phyloP scores from a whole-genome alignment of 805 yeast genomes.

The Kazachstania taianensis region DNA sequence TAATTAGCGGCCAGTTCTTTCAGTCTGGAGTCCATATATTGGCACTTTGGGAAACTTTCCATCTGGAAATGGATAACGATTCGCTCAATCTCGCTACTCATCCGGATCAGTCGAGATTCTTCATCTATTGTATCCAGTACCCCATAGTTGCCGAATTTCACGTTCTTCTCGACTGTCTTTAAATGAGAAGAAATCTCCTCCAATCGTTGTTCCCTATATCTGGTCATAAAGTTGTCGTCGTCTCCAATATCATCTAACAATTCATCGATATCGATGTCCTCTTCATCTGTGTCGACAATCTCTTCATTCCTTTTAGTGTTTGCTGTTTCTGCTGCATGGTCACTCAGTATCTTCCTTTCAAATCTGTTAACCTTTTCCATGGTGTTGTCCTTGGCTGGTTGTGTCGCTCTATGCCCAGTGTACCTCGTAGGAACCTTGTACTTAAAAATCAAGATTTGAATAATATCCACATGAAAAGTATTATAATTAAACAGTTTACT shows the following conservation, averaged over 20 bases:
- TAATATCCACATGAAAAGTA: no score
- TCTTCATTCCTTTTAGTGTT: neutral
- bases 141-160: conserved; percentile 36
- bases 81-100: conserved; percentile 34
- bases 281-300: conserved; percentile 2
- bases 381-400: no score
- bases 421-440: no score
- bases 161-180: conserved; percentile 29
- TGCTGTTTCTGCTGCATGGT: neutral
- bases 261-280: conserved; percentile 31
- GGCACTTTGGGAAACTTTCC: conserved; percentile 51
- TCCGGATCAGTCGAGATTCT: conserved; percentile 49
- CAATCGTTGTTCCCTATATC: conserved; percentile 54
- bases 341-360: conserved; percentile 1
- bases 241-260: conserved; percentile 38
- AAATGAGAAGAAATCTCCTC: conserved; percentile 41
- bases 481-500: no score
- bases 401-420: no score
- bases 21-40: conserved; percentile 42
- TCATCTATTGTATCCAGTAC: conserved; percentile 32
- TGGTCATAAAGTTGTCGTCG: conserved; percentile 40
- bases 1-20: conserved; percentile 45
- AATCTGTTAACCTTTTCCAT: neutral
- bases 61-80: conserved; percentile 57
- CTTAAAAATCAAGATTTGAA: no score